Evolutionary conservation across 2,329 filamentous ascomycete genomes (phyloP), one percentile per base, ranked within the genome.

Genomic region (Orbilia oligospora): DNA sequence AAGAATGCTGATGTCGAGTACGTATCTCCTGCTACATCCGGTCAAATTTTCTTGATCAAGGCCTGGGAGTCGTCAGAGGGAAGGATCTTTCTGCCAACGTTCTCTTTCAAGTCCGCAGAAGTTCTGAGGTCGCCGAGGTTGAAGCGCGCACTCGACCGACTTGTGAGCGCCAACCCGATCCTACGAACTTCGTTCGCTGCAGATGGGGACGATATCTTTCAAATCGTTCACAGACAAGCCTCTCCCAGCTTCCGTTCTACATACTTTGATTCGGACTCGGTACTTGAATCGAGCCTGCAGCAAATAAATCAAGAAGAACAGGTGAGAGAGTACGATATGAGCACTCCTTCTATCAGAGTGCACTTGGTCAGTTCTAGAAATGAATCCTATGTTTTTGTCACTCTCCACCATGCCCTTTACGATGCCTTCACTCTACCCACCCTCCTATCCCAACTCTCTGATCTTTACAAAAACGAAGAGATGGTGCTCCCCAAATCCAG

Each of bases 321-420:
- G 49, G 12, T n/a, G 14, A 53, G 61, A 14, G 24, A 22, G 24
- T 79, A 73, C n/a, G 64, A 79, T 61, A 79, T 79, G 49, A 69
- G 10, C 33, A 53, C 14, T 5, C 75, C 75, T 8, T 78, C 75
- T 27, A 68, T 72, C n/a, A 27, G 75, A 36, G 51, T 72, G 20
- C 75, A 69, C 18, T 33, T 78, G 30, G 75, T 72, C 9, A 69
- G 63, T n/a, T 33, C 56, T 8, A 61, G 46, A 24, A 61, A 64
- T 53, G 76, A 79, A 48, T 75, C 70, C 27, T 81, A 80, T 51
- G 80, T 80, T 38, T 84, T 88, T 1, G 86, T 93, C 4, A 86
- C 86, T 27, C 91, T 97, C 3, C 94, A 97, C 80, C 94, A 98
- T 83, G 92, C 92, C 0, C 86, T 97, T 0, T 98, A 97, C 82